A percentile compares a stretch with the other conserved stretches of the same genome.
Evolutionary conservation across 176 grass and related monocot genomes (phyloP).

Genomic region (Saccharum spontaneum): DNA sequence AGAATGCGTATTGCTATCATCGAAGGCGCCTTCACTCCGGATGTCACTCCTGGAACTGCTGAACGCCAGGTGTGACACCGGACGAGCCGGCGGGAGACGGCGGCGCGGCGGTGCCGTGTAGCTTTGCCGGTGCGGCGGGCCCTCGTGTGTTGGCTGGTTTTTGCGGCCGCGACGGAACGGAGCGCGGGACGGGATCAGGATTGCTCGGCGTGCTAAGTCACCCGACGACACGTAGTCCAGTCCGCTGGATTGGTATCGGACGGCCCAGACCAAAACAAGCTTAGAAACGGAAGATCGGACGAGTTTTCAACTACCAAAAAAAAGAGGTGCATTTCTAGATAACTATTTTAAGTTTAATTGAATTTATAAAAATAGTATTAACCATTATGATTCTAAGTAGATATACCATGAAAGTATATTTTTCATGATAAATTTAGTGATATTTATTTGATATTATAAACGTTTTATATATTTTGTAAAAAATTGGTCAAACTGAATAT

Average conservation of each 20-base stretch:
- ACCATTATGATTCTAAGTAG: not conserved
- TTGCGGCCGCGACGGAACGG: not conserved
- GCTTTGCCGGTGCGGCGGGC: not conserved
- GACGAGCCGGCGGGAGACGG: not conserved
- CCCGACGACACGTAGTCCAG: not conserved
- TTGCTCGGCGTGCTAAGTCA: not conserved
- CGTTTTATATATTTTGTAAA: too few species aligned
- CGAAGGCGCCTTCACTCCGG: too few species aligned
- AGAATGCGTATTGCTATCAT: too few species aligned
- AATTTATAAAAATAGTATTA: not conserved
- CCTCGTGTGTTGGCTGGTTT: not conserved
- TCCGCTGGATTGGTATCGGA: slow-evolving; percentile 1
- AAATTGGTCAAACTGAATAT: too few species aligned
- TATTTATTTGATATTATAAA: not conserved
- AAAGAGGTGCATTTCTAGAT: too few species aligned
- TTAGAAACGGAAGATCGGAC: not conserved
- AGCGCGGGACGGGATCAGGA: not conserved
- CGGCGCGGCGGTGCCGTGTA: not conserved
- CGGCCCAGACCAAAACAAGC: not conserved
- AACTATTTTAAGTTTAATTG: too few species aligned
- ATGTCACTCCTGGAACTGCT: too few species aligned
- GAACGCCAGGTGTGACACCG: not conserved
- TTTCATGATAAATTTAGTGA: not conserved
- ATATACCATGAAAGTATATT: not conserved
- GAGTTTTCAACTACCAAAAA: too few species aligned